phyloP scores from a whole-genome alignment of 768 basidiomycete species.

The Albatrellus ellisii region DNA sequence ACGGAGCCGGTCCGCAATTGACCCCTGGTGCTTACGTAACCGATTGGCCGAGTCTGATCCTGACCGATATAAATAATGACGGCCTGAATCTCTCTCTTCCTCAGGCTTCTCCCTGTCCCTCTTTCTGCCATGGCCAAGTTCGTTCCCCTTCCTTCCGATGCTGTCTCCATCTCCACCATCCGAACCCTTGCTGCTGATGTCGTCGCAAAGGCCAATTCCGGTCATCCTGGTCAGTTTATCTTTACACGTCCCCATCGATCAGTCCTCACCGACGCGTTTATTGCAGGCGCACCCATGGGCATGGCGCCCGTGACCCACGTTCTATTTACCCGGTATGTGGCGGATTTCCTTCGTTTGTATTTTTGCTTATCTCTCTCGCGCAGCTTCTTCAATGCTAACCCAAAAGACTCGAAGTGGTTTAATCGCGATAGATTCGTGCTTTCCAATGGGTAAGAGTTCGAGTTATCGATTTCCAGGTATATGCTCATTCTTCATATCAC shows the following conservation, averaged over 20 bases:
- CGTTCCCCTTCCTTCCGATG: constrained; percentile 30
- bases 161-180: constrained; percentile 55
- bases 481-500: constrained; percentile 9
- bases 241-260: background rate
- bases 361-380: constrained; percentile 1
- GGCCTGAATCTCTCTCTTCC: constrained; percentile 6
- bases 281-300: constrained; percentile 82
- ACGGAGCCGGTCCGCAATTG: background rate
- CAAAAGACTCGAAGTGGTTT: constrained; percentile 84
- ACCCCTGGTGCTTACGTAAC: background rate
- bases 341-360: background rate
- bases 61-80: too few relatives aligned
- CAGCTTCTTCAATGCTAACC: constrained; percentile 82
- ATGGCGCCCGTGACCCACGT: constrained; percentile 79
- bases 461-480: background rate
- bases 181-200: constrained; percentile 66
- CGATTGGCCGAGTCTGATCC: background rate
- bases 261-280: background rate
- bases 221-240: constrained; percentile 60
- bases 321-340: constrained; percentile 55
- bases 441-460: constrained; percentile 69
- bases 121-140: constrained; percentile 26
- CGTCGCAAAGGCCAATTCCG: constrained; percentile 84
- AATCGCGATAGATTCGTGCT: constrained; percentile 96
- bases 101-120: constrained; percentile 11